Evolutionary conservation across 305 asterid species (phyloP).

Genomic region (Fraxinus platypoda): DNA sequence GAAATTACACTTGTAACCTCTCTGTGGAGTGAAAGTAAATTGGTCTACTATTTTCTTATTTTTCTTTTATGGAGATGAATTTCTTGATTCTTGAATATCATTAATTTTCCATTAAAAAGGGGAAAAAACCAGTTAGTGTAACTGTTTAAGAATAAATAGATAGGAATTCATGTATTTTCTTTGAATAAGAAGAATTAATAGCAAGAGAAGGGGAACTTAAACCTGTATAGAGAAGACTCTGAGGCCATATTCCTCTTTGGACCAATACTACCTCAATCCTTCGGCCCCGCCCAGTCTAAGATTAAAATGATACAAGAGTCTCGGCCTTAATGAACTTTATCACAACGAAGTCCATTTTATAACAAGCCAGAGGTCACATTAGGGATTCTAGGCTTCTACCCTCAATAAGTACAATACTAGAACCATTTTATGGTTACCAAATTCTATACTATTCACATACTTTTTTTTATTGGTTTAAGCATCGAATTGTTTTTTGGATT

Average conservation of each 20-base stretch:
- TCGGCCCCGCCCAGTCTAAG: not conserved
- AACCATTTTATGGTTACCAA: too few species aligned
- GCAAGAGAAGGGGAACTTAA: not conserved
- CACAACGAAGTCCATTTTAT: not conserved
- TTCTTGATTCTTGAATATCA: not conserved
- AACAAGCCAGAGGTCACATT: not conserved
- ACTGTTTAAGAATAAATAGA: not conserved
- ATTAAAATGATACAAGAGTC: not conserved
- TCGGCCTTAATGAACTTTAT: not conserved
- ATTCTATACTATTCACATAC: not conserved
- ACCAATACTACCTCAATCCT: not conserved
- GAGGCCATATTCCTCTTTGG: not conserved
- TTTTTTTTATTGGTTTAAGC: not conserved
- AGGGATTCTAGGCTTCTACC: not conserved
- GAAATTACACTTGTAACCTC: not conserved
- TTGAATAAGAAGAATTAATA: not conserved
- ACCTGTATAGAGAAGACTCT: not conserved
- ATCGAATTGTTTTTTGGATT: not conserved
- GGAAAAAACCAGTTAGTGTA: not conserved
- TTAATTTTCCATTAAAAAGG: not conserved
- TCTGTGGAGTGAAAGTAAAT: not conserved
- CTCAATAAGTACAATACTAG: too few species aligned
- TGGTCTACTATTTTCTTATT: not conserved
- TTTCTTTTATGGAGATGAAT: not conserved
- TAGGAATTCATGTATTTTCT: not conserved